phyloP scores from a whole-genome alignment of 1,284 basidiomycete genomes.

The Porogramme epimiltina region DNA sequence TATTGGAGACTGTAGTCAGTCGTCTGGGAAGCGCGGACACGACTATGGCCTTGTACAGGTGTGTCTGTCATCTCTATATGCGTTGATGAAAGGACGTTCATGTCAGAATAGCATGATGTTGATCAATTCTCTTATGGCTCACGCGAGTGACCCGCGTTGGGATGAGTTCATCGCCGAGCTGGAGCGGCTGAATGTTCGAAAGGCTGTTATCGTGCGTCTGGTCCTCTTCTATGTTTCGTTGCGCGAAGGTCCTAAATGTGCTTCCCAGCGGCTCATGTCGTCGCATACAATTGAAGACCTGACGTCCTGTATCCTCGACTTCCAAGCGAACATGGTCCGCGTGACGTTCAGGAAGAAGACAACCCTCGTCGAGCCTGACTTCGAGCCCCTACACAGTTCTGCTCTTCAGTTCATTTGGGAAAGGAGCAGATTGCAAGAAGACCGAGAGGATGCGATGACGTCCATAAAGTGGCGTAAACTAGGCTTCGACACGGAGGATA shows the following conservation, averaged over 20 bases:
- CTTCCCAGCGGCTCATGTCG: conserved; percentile 78
- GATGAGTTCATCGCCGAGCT: conserved; percentile 78
- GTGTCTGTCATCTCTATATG: conserved; percentile 23
- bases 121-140: conserved; percentile 84
- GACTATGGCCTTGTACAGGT: conserved; percentile 85
- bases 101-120: conserved; percentile 70
- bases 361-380: conserved; percentile 72
- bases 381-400: conserved; percentile 60
- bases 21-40: conserved; percentile 83
- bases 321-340: conserved; percentile 87
- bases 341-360: conserved; percentile 83
- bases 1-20: conserved; percentile 78
- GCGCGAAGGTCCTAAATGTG: too few relatives aligned
- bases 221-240: neutral
- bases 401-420: conserved; percentile 77
- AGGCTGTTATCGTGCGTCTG: conserved; percentile 75
- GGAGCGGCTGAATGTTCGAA: conserved; percentile 80
- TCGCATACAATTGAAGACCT: conserved; percentile 85
- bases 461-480: conserved; percentile 76
- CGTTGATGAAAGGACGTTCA: neutral
- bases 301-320: conserved; percentile 86
- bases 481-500: conserved; percentile 80
- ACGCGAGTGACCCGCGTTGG: conserved; percentile 77
- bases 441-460: conserved; percentile 48
- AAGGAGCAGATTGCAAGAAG: conserved; percentile 57